Evolutionary conservation across 371 early-diverging fungal genomes (phyloP).

Genomic region (Mucor irregularis): DNA sequence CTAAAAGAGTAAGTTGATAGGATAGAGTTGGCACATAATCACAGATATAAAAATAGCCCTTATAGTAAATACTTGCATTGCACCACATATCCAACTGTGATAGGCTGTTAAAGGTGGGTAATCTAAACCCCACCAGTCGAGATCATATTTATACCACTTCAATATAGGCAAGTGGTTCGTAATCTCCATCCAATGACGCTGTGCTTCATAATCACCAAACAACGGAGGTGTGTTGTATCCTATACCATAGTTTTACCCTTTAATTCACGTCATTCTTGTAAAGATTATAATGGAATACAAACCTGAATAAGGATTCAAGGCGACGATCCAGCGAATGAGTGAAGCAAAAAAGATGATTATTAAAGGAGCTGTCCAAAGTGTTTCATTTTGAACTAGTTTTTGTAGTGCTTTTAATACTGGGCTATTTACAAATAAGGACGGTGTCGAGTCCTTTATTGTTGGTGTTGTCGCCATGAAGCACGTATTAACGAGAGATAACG

Average conservation of each 20-base stretch:
- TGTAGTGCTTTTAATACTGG: slow-evolving; percentile 20
- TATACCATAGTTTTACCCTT: no score
- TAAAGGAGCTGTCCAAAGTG: slow-evolving; percentile 43
- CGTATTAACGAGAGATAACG: neutral
- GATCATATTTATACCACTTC: slow-evolving; percentile 88
- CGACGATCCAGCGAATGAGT: slow-evolving; percentile 72
- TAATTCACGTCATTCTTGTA: neutral
- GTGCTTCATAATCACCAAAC: slow-evolving; percentile 97
- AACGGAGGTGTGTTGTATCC: slow-evolving; percentile 66
- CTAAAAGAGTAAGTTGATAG: no score
- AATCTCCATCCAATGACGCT: slow-evolving; percentile 97
- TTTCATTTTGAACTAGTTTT: slow-evolving; percentile 26
- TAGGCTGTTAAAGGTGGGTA: slow-evolving; percentile 96
- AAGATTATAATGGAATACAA: neutral
- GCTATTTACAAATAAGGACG: slow-evolving; percentile 20
- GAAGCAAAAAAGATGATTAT: slow-evolving; percentile 57
- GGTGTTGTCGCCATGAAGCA: neutral
- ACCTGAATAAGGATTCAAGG: slow-evolving; percentile 83
- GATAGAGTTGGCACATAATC: no score
- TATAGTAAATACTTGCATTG: slow-evolving; percentile 53
- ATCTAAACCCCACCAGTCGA: slow-evolving; percentile 94
- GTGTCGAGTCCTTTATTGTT: slow-evolving; percentile 16
- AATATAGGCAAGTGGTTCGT: slow-evolving; percentile 74
- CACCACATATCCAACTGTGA: slow-evolving; percentile 86
- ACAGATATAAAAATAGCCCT: neutral